phyloP scores from a whole-genome alignment of 305 asterid species.

The Fraxinus albicans region DNA sequence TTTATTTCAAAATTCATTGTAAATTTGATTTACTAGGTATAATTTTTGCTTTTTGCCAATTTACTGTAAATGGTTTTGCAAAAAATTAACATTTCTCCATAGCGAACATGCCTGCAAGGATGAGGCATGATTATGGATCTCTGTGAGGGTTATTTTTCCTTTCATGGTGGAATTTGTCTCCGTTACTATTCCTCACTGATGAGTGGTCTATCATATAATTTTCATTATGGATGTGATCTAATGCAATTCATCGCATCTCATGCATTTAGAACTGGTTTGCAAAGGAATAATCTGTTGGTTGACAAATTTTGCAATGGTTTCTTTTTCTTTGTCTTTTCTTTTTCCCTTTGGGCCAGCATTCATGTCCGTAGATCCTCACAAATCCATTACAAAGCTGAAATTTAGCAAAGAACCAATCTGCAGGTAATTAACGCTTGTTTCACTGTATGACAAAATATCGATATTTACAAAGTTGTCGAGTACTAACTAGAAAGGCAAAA shows the following conservation, averaged over 20 bases:
- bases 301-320: neutral
- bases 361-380: neutral
- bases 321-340: neutral
- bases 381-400: neutral
- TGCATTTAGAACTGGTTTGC: neutral
- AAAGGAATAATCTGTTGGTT: neutral
- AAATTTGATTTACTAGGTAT: too few relatives aligned
- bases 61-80: too few relatives aligned
- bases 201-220: neutral
- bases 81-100: too few relatives aligned
- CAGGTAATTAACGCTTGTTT: neutral
- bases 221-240: neutral
- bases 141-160: neutral
- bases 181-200: neutral
- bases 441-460: neutral
- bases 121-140: neutral
- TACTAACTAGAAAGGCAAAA: neutral
- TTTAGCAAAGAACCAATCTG: neutral
- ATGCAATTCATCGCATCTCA: neutral
- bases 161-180: neutral
- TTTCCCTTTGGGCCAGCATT: neutral
- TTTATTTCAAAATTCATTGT: too few relatives aligned
- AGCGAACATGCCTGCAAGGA: too few relatives aligned
- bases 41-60: too few relatives aligned
- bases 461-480: neutral